Percentiles rank a stretch among this genome's conserved stretches.
Conservation (phyloP, 164 flowering plant species). For the Vitis rupestris region DNA sequence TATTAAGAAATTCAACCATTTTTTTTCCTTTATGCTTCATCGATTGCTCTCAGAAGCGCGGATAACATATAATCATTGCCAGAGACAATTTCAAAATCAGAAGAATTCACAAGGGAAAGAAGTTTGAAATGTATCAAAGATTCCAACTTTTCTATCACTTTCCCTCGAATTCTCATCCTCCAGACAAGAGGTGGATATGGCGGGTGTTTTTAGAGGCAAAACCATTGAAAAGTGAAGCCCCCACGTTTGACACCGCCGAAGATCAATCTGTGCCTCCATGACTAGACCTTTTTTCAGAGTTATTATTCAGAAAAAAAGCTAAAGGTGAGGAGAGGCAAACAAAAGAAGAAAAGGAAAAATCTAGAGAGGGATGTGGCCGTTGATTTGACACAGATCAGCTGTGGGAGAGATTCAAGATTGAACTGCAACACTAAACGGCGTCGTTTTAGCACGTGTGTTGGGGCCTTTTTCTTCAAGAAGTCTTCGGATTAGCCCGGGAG, state of each 20-base stretch:
- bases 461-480: conserved; percentile 51
- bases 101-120: not conserved
- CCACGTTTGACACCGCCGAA: conserved; percentile 48
- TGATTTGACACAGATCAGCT: conserved; percentile 61
- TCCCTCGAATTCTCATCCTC: too few relatives aligned
- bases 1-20: conserved; percentile 83
- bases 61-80: conserved; percentile 66
- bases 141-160: too few relatives aligned
- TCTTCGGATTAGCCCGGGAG: conserved; percentile 67
- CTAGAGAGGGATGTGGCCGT: conserved; percentile 31
- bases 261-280: conserved; percentile 46
- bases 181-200: conserved; percentile 11
- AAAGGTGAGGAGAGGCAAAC: conserved; percentile 48
- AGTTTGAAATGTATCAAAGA: too few relatives aligned
- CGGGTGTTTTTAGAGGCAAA: conserved; percentile 44
- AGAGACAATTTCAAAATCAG: not conserved
- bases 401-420: conserved; percentile 19
- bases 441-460: conserved; percentile 43
- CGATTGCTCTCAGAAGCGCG: conserved; percentile 71
- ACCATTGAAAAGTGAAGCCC: conserved; percentile 24
- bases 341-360: not conserved
- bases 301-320: conserved; percentile 24
- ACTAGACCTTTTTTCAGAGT: conserved; percentile 31
- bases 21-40: conserved; percentile 41
- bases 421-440: conserved; percentile 60